Base-by-base conservation (phyloP, 2,329 filamentous ascomycete species). In the Fusarium sororula region DNA sequence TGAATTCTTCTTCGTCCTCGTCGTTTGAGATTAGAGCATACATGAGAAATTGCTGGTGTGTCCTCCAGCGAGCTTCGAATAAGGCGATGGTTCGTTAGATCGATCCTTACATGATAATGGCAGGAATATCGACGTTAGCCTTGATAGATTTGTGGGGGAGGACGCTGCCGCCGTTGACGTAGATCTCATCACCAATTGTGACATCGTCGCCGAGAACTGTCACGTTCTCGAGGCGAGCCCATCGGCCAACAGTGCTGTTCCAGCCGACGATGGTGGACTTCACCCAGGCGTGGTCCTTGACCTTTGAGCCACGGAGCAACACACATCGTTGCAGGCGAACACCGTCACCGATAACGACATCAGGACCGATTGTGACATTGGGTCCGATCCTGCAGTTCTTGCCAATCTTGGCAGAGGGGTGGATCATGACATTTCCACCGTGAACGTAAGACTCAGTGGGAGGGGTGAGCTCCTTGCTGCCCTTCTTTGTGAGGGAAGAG, bases 141-240 rank as follows among this genome's bases (percentile, higher is more conserved):
- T 98, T 98, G 89, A 99, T 98, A 83, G 93, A 96, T 92, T 99
- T 99, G 87, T 99, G 96, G 12, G 96, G 96, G 75, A 99, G 87
- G 72, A 99, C 93, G 79, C 94, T 97, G 80, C 95, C 95, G 79
- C 96, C 96, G 84, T 99, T 99, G 84, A 98, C 96, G 84, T 98
- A 98, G 78, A 99, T 95, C 86, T 99, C 96, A 81, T 99, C 96
- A 58, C 95, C 96, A 82, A 99, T 97, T 68, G 94, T 97, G 61
- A 99, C 96, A 82, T 99, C 96, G 85, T 99, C 96, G 76, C 96
- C 96, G 26, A 99, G 90, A 61, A 99, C 96, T n/a, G 94, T 96
- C 47, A 98, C 95, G 81, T 99, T 99, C 89, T 99, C 96, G 74
- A 98, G 88, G 77, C 96, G 93, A 67, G 96, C 96, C 96, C 96